phyloP scores from a whole-genome alignment of 352 stramenopile species.

The Phytophthora palmivora region DNA sequence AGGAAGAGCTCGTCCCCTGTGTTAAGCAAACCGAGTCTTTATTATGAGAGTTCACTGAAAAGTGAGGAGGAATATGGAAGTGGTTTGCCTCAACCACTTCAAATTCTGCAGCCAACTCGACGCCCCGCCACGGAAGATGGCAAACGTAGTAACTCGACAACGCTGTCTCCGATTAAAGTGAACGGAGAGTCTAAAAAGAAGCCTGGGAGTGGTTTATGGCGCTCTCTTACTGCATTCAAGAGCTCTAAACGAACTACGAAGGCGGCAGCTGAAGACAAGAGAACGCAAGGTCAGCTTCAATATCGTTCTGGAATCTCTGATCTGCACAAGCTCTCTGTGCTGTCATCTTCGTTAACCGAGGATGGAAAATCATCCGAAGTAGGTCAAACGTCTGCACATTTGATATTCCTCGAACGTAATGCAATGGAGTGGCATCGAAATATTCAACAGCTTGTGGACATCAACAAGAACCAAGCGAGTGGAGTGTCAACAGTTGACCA shows the following conservation, averaged over 20 bases:
- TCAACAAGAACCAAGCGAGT: slow-evolving; percentile 8
- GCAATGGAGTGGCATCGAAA: slow-evolving; percentile 42
- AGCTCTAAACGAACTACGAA: slow-evolving; percentile 40
- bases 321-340: slow-evolving; percentile 13
- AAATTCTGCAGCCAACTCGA: slow-evolving; percentile 18
- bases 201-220: slow-evolving; percentile 37
- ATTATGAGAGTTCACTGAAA: slow-evolving; percentile 5
- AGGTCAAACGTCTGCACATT: slow-evolving; percentile 20
- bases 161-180: slow-evolving; percentile 10
- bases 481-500: slow-evolving; percentile 30
- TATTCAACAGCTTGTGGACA: slow-evolving; percentile 32
- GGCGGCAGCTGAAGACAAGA: slow-evolving; percentile 28
- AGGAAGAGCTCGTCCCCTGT: slow-evolving; percentile 17
- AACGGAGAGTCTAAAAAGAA: slow-evolving; percentile 33
- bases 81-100: slow-evolving; percentile 8
- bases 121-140: slow-evolving; percentile 17
- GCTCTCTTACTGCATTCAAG: slow-evolving; percentile 49
- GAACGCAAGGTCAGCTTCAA: slow-evolving; percentile 17
- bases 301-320: slow-evolving; percentile 21
- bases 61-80: background rate
- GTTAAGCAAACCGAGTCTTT: slow-evolving; percentile 8
- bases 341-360: slow-evolving; percentile 1
- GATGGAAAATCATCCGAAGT: slow-evolving; percentile 3
- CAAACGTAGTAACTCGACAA: slow-evolving; percentile 11
- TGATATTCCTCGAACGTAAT: slow-evolving; percentile 44